Evolutionary conservation across 495 filamentous ascomycete species (phyloP), one percentile per base, ranked within the genome.

Genomic region (Talaromyces nanjingensis): DNA sequence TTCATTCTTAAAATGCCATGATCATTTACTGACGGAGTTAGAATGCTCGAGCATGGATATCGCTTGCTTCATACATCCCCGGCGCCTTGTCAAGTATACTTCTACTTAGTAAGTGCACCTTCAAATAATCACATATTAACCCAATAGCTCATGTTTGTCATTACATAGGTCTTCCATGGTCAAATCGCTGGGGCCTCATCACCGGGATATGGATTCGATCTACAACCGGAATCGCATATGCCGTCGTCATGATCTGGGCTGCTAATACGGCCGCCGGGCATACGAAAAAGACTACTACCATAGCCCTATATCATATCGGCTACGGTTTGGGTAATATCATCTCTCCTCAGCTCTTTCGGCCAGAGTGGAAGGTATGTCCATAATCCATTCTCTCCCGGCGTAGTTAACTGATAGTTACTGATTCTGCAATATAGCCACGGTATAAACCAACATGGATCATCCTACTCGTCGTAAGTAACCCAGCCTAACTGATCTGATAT

Each of bases 21-120:
- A n/a, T n/a, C n/a, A n/a, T n/a, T n/a, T n/a, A 24, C 27, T 62
- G 27, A 60, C 60, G 52, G 9, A 62, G 5, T 1, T 9, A 68
- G 68, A 78, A 79, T n/a, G 67, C 64, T 59, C 72, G 77, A 25
- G 72, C 73, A 1, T 78, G 73, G 76, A 65, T 77, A 31, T 77
- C 74, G 4, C 63, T 72, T 27, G 63, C 71, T 63, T 63, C 73
- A 60, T 71, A 75, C 66, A 65, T 75, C 59, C 57, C 71, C 63
- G 52, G 66, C 59, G 56, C 65, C 68, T 45, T 74, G n/a, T 72
- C 70, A 59, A 64, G 73, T 58, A 72, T 77, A 25, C 60, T 79
- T 6, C 66, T 77, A 6, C 64, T 76, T 9, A 33, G 60, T 62
- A n/a, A 60, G 59, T 60, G 6, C 18, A n/a, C 27, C 14, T 33